These are phyloP conservation scores for Sedum album DNA, from an alignment of 164 flowering plant genomes.

Conservation along the genomic window DNA sequence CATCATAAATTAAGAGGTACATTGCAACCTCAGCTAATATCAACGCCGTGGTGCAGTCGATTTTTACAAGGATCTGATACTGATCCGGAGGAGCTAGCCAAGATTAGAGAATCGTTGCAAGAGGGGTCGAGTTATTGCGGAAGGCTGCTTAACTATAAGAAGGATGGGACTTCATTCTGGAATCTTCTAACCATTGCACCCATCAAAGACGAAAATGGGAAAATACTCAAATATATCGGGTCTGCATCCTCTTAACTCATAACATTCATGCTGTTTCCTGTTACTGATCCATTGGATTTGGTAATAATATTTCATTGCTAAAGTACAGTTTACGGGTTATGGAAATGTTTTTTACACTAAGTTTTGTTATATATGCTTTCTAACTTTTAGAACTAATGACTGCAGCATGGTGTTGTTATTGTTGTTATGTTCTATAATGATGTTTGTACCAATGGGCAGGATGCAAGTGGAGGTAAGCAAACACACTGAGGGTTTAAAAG, in stretches of 20 bases:
- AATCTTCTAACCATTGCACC: slow-evolving; percentile 97
- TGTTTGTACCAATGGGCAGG: slow-evolving; percentile 30
- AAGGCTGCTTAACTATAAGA: slow-evolving; percentile 85
- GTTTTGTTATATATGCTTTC: no score
- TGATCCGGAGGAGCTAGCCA: slow-evolving; percentile 66
- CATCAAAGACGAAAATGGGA: slow-evolving; percentile 84
- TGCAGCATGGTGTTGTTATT: no score
- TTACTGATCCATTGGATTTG: no score
- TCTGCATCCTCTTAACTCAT: slow-evolving; percentile 18
- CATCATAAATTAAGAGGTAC: neutral
- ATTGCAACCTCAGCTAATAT: neutral
- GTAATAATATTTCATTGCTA: neutral
- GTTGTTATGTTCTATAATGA: neutral
- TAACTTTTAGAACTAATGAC: no score
- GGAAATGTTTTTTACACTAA: neutral
- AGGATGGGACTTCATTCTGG: slow-evolving; percentile 95
- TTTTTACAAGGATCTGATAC: slow-evolving; percentile 90
- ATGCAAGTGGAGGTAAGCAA: slow-evolving; percentile 99
- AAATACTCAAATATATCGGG: slow-evolving; percentile 90
- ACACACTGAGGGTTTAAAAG: slow-evolving; percentile 90
- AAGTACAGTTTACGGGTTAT: neutral
- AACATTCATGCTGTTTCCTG: neutral
- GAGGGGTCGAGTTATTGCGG: slow-evolving; percentile 70
- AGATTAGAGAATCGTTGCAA: slow-evolving; percentile 63
- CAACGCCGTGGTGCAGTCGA: slow-evolving; percentile 39